These are phyloP conservation scores for Trametes elegans DNA, from an alignment of 768 basidiomycete species.

Conservation along the genomic window DNA sequence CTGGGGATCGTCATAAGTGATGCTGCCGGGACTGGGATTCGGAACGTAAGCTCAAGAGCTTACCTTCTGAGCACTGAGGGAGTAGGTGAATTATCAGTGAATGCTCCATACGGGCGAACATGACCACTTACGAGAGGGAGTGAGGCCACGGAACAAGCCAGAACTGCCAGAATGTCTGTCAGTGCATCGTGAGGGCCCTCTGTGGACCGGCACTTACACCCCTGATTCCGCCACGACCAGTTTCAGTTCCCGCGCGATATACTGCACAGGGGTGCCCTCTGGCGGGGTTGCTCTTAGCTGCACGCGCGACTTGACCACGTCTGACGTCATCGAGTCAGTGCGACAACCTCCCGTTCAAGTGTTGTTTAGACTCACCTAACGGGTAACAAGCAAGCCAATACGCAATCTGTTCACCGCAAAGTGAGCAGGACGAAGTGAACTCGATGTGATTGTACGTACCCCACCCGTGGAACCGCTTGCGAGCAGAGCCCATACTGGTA, in stretches of 20 bases:
- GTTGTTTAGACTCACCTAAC: slow-evolving; percentile 45
- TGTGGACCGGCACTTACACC: slow-evolving; percentile 44
- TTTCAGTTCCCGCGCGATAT: slow-evolving; percentile 71
- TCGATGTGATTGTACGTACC: slow-evolving; percentile 41
- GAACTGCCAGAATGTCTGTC: slow-evolving; percentile 33
- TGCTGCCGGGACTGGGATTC: neutral
- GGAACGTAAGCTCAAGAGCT: too few relatives aligned
- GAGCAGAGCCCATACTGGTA: slow-evolving; percentile 85
- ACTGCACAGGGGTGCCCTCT: slow-evolving; percentile 66
- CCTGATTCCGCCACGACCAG: slow-evolving; percentile 70
- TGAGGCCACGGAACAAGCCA: slow-evolving; percentile 71
- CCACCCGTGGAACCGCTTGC: slow-evolving; percentile 84
- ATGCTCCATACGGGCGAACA: neutral
- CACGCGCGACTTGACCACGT: slow-evolving; percentile 89
- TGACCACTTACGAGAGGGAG: slow-evolving; percentile 68
- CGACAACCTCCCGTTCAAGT: neutral
- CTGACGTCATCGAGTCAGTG: slow-evolving; percentile 34
- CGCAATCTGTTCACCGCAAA: slow-evolving; percentile 48
- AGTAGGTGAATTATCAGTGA: neutral
- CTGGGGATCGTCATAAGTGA: slow-evolving; percentile 39
- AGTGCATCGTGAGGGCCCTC: neutral
- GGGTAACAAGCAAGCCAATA: slow-evolving; percentile 97
- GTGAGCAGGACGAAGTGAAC: too few relatives aligned
- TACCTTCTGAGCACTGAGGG: slow-evolving; percentile 63
- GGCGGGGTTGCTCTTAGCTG: slow-evolving; percentile 80